These are phyloP conservation scores for Blastomyces silverae DNA, from an alignment of 2,329 filamentous ascomycete genomes.

Conservation along the genomic window DNA sequence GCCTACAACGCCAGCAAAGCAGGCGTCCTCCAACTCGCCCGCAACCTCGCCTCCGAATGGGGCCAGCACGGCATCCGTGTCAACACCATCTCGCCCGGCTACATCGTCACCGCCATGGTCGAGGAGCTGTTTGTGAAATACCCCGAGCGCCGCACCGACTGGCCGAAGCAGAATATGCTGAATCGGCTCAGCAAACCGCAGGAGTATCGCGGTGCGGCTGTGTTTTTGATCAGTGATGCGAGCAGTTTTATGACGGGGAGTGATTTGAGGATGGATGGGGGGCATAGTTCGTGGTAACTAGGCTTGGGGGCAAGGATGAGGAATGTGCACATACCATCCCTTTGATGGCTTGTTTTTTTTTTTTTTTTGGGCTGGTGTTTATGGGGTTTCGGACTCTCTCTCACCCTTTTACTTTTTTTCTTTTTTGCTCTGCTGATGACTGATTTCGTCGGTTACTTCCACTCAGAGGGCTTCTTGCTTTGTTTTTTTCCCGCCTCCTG, in stretches of 20 bases:
- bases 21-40: slow-evolving; percentile 43
- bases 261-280: slow-evolving; percentile 50
- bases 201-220: slow-evolving; percentile 57
- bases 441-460: too few relatives aligned
- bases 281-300: slow-evolving; percentile 48
- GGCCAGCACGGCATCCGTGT: slow-evolving; percentile 45
- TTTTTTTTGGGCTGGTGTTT: neutral
- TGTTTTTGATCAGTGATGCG: slow-evolving; percentile 45
- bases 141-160: slow-evolving; percentile 70
- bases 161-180: slow-evolving; percentile 83
- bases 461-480: neutral
- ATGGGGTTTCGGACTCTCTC: neutral
- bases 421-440: too few relatives aligned
- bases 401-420: neutral
- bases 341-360: neutral
- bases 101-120: slow-evolving; percentile 45
- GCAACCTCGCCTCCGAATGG: slow-evolving; percentile 46
- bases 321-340: too few relatives aligned
- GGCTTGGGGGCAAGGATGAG: too few relatives aligned
- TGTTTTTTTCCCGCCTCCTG: neutral
- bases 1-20: slow-evolving; percentile 47
- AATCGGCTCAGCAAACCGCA: slow-evolving; percentile 59
- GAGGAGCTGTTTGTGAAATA: slow-evolving; percentile 50
- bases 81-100: slow-evolving; percentile 45
- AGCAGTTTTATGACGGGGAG: slow-evolving; percentile 52